Base-by-base conservation (phyloP, 2,329 filamentous ascomycete species). In the Talaromyces sp. region DNA sequence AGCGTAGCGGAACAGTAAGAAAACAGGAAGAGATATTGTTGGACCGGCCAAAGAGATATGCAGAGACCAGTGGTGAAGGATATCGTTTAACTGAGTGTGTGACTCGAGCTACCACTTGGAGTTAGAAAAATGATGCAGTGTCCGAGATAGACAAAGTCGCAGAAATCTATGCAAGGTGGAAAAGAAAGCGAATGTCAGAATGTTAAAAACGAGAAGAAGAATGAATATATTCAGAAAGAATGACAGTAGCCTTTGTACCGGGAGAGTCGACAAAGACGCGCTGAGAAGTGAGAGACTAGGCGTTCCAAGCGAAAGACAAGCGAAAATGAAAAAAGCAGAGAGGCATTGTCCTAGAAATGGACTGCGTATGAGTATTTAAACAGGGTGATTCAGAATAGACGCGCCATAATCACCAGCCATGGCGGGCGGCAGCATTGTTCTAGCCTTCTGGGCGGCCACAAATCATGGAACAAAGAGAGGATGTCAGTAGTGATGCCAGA, bases 291-390 rank as follows among this genome's bases (percentile, higher is more conserved):
- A 59, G 56, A 45, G 56, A 45, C 37, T 59, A 37, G 13, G 24
- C n/a, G 52, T 24, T 24, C 52, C 11, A 56, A 62, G 37, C 37
- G 60, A 62, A 35, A 56, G 50, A 62, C 62, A 52, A 24, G 35
- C 11, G 11, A 58, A 60, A 16, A 31, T 50, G 43, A 62, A 35
- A 56, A 35, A 43, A 35, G 1, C 48, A 52, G 48, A 52, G 14
- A 33, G 48, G 9, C 16, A 39, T 33, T 19, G 47, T 22, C 19
- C 13, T 16, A 31, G 56, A 13, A 59, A 45, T n/a, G 14, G 56
- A 57, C 56, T 19, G 11, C 5, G 14, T 7, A n/a, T 43, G 56
- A 43, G 37, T 45, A 41, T 59, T 59, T 59, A 59, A 59, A 24
- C 9, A 39, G 33, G 3, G 10, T 56, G 52, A 56, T 56, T 56